A percentile compares a stretch with the other conserved stretches of the same genome.
Evolutionary conservation across 139 green algal genomes (phyloP).

Genomic region (Chlamydomonas eustigma): DNA sequence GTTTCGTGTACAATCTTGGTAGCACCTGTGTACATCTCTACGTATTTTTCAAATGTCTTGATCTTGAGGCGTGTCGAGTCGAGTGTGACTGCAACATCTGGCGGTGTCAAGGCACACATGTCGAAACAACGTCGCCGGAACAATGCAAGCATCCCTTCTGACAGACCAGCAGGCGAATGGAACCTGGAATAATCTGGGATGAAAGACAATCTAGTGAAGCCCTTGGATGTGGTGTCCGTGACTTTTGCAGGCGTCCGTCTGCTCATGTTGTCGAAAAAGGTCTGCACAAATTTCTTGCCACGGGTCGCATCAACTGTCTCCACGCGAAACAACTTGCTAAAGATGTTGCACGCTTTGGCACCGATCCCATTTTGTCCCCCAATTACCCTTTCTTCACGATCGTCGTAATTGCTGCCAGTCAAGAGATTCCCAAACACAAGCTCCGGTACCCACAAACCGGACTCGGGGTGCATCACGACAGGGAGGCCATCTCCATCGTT

Average conservation of each 20-base stretch:
- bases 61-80: not conserved
- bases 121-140: not conserved
- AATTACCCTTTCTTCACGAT: slow-evolving; percentile 47
- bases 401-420: slow-evolving; percentile 61
- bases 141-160: too few relatives aligned
- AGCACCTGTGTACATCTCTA: not conserved
- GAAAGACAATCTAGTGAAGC: slow-evolving; percentile 12
- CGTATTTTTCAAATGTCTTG: slow-evolving; percentile 11
- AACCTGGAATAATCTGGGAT: slow-evolving; percentile 8
- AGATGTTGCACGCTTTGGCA: slow-evolving; percentile 26
- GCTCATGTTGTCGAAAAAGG: slow-evolving; percentile 48
- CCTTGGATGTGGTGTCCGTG: slow-evolving; percentile 33
- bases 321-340: slow-evolving; percentile 22
- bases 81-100: not conserved
- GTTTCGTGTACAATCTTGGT: not conserved
- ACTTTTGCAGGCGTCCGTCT: slow-evolving; percentile 44
- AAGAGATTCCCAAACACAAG: slow-evolving; percentile 63
- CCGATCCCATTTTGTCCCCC: slow-evolving; percentile 21
- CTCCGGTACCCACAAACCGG: slow-evolving; percentile 52
- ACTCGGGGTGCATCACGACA: slow-evolving; percentile 36
- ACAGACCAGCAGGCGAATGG: too few relatives aligned
- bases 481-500: slow-evolving; percentile 60
- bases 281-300: not conserved
- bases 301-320: slow-evolving; percentile 16
- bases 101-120: not conserved